Conservation (phyloP, 129 eudicot genomes). For the Saussurea involucrata region DNA sequence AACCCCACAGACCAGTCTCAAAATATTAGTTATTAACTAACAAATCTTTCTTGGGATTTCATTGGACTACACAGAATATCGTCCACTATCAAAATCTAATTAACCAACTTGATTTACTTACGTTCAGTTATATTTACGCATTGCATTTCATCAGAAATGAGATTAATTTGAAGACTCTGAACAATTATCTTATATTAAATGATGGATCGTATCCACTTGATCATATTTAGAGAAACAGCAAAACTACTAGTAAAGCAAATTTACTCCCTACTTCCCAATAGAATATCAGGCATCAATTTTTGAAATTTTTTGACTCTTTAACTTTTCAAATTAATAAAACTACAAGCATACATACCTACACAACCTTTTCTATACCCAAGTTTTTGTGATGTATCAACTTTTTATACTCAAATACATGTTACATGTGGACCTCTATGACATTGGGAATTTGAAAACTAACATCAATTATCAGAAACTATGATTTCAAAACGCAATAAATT, state of each 20-base stretch:
- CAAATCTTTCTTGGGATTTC: background rate
- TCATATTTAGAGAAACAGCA: background rate
- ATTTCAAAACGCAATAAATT: background rate
- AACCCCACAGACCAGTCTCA: slow-evolving; percentile 9
- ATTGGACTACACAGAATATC: background rate
- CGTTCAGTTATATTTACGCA: background rate
- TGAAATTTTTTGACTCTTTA: background rate
- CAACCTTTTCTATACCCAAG: background rate
- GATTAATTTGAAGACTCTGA: background rate
- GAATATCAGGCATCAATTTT: background rate
- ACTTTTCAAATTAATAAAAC: background rate
- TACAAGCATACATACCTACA: background rate
- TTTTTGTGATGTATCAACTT: background rate
- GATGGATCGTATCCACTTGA: background rate
- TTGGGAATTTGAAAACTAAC: background rate
- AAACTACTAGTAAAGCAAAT: background rate
- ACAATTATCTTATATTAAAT: background rate
- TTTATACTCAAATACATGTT: background rate
- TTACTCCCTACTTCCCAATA: background rate
- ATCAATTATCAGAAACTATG: background rate
- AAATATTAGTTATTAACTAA: background rate
- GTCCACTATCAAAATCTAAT: background rate
- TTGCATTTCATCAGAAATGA: background rate
- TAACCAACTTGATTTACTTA: background rate
- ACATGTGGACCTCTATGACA: background rate